phyloP scores from a whole-genome alignment of 2,329 filamentous ascomycete genomes.

The Leptographium lundbergii region DNA sequence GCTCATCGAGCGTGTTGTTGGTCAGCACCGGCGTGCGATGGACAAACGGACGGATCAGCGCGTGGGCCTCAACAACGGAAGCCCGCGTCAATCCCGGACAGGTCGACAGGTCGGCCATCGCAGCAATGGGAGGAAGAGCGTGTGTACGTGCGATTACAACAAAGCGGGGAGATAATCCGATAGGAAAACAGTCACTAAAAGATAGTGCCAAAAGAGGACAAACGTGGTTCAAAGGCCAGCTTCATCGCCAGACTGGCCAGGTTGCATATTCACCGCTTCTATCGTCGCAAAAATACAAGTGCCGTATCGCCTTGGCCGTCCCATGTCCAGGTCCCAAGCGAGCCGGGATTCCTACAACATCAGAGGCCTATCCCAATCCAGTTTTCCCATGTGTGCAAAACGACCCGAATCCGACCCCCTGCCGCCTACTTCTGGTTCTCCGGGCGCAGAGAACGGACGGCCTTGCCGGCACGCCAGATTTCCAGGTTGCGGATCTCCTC shows the following conservation, averaged over 20 bases:
- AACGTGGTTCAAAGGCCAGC: not conserved
- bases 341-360: not conserved
- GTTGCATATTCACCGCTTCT: not conserved
- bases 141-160: not conserved
- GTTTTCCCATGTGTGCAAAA: not conserved
- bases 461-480: slow-evolving; percentile 99
- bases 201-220: not conserved
- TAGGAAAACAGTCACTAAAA: not conserved
- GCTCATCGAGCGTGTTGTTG: slow-evolving; percentile 55
- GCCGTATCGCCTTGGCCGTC: not conserved
- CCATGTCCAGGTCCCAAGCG: not conserved
- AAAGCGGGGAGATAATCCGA: not conserved
- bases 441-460: slow-evolving; percentile 78
- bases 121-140: not conserved
- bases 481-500: slow-evolving; percentile 95
- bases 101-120: slow-evolving; percentile 41
- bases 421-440: slow-evolving; percentile 66
- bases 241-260: not conserved
- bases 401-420: too few species aligned
- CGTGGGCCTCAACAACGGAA: slow-evolving; percentile 60
- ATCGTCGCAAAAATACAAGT: not conserved
- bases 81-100: slow-evolving; percentile 55
- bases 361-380: not conserved
- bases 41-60: slow-evolving; percentile 60
- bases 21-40: slow-evolving; percentile 78